Evolutionary conservation across 768 basidiomycete species (phyloP).

Genomic region (Leucosporidium creatinivorum): DNA sequence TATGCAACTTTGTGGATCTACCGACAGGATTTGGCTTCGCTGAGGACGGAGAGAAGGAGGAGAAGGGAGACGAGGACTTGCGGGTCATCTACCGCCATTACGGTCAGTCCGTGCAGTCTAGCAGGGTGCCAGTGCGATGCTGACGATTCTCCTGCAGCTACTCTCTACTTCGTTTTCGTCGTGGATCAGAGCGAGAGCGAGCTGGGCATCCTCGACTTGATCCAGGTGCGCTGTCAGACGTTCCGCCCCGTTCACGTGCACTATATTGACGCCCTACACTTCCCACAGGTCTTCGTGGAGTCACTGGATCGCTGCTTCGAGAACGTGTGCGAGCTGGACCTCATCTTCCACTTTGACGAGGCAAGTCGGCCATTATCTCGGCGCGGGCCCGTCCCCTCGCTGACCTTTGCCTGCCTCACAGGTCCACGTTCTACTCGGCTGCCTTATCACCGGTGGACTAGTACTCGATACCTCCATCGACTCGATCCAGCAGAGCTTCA

Average conservation of each 20-base stretch:
- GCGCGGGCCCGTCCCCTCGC: not conserved
- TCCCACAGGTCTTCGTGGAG: slow-evolving; percentile 83
- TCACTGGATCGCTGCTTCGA: slow-evolving; percentile 90
- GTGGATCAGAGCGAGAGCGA: slow-evolving; percentile 96
- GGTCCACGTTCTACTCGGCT: slow-evolving; percentile 92
- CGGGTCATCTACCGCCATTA: slow-evolving; percentile 5
- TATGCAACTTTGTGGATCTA: slow-evolving; percentile 94
- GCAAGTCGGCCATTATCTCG: slow-evolving; percentile 43
- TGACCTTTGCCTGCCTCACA: slow-evolving; percentile 39
- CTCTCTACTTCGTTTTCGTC: slow-evolving; percentile 92
- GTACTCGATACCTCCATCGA: slow-evolving; percentile 69
- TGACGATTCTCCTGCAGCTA: slow-evolving; percentile 48
- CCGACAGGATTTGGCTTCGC: slow-evolving; percentile 38
- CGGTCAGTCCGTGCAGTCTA: not conserved
- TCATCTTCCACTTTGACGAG: slow-evolving; percentile 98
- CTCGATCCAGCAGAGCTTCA: slow-evolving; percentile 16
- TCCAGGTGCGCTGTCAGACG: slow-evolving; percentile 60
- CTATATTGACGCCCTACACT: not conserved
- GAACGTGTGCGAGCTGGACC: slow-evolving; percentile 95
- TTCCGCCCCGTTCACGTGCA: not conserved
- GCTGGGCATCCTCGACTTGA: slow-evolving; percentile 87
- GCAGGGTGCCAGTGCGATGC: not conserved
- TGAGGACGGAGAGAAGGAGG: slow-evolving; percentile 63
- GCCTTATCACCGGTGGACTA: slow-evolving; percentile 92
- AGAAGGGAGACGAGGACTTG: slow-evolving; percentile 40